A percentile compares a stretch with the other conserved stretches of the same genome.
These are phyloP conservation scores for Starmerella sirachaensis DNA, from an alignment of 805 yeast genomes.

Conservation along the genomic window DNA sequence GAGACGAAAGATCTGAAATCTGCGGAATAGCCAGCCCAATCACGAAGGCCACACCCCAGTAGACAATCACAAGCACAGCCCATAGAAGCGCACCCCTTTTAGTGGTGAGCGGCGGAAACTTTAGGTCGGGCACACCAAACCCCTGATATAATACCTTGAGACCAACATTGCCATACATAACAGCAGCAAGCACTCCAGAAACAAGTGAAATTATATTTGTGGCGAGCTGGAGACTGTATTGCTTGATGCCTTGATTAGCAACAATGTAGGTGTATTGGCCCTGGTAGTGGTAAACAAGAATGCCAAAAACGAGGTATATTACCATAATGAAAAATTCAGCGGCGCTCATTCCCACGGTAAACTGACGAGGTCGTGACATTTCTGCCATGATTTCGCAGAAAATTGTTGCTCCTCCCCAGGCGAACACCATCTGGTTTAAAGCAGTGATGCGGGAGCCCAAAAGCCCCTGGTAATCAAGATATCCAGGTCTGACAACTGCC, in stretches of 20 bases:
- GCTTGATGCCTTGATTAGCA: slow-evolving; percentile 35
- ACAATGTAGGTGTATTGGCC: slow-evolving; percentile 32
- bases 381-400: slow-evolving; percentile 39
- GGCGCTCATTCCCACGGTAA: slow-evolving; percentile 36
- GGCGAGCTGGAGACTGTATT: slow-evolving; percentile 28
- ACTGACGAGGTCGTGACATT: slow-evolving; percentile 38
- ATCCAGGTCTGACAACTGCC: slow-evolving; percentile 2
- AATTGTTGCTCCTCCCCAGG: slow-evolving; percentile 41
- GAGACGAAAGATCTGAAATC: slow-evolving; percentile 30
- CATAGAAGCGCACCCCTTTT: slow-evolving; percentile 30
- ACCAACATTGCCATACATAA: slow-evolving; percentile 38
- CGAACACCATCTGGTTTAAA: slow-evolving; percentile 36
- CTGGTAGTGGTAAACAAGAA: slow-evolving; percentile 34
- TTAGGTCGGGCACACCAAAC: slow-evolving; percentile 28
- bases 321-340: slow-evolving; percentile 34
- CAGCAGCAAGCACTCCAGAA: slow-evolving; percentile 35
- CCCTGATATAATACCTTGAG: slow-evolving; percentile 36
- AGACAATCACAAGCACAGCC: slow-evolving; percentile 30
- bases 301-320: slow-evolving; percentile 34
- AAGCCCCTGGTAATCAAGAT: slow-evolving; percentile 9
- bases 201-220: slow-evolving; percentile 30
- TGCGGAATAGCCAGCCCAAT: slow-evolving; percentile 37
- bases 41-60: slow-evolving; percentile 36
- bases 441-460: no score
- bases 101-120: slow-evolving; percentile 28